Evolutionary conservation across 495 filamentous ascomycete genomes (phyloP).

Genomic region (Hyaloscypha finlandica): DNA sequence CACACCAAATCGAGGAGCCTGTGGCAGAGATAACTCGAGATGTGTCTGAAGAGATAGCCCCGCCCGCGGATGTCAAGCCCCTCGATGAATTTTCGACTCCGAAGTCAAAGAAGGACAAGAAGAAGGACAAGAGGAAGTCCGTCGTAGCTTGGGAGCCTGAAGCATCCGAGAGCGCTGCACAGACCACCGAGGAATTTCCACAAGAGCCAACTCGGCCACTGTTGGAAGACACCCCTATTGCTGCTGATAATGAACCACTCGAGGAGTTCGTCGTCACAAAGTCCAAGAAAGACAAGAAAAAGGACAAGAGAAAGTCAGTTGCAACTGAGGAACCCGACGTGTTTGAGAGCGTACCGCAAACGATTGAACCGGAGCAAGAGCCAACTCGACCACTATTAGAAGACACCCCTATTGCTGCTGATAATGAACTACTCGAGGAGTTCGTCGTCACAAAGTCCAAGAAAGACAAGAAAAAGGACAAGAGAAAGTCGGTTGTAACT

Average conservation of each 20-base stretch:
- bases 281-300: conserved; percentile 34
- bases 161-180: not conserved
- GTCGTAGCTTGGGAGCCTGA: conserved; percentile 1
- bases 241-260: not conserved
- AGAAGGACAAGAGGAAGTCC: not conserved
- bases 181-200: too few relatives aligned
- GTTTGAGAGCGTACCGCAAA: not conserved
- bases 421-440: not conserved
- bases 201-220: not conserved
- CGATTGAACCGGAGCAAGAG: not conserved
- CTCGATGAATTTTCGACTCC: conserved; percentile 11
- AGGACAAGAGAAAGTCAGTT: not conserved
- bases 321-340: not conserved
- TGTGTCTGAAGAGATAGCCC: not conserved
- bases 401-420: not conserved
- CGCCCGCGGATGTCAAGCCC: not conserved
- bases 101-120: conserved; percentile 22
- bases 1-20: not conserved
- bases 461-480: conserved; percentile 28
- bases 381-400: not conserved
- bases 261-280: conserved; percentile 9
- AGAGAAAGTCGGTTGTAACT: not conserved
- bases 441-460: conserved; percentile 26
- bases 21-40: not conserved
- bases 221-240: not conserved